Evolutionary conservation across 1,284 basidiomycete species (phyloP), one percentile per base, ranked within the genome.

Genomic region (Ustilago bromivora): DNA sequence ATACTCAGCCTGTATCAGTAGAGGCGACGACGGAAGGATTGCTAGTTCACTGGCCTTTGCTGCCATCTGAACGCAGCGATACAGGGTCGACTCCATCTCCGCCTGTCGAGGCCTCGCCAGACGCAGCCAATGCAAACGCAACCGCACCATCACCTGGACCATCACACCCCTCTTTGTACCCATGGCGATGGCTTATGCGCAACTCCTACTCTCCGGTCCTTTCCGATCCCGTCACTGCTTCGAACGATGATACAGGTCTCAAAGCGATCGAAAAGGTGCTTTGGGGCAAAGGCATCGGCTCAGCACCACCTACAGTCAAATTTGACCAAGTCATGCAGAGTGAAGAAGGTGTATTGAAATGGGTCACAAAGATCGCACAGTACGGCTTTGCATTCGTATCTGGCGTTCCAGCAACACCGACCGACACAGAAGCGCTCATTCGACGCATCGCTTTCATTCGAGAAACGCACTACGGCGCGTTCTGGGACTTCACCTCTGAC

Each of bases 401-500:
- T 9, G 93, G 91, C 12, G 93, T 97, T 3, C 94, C 95, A 2
- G 86, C 90, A 0, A 94, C 92, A 0, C 89, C 93, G 1, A 92
- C 94, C 83, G 93, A 92, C 2, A 99, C 96, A 0, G 94, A 98
- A 84, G 88, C 90, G 63, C 88, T 98, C 0, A 89, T 92, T 1
- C 87, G 90, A 55, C 90, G 92, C 19, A 95, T 98, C 78, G 92
- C 91, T 0, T 94, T 93, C 83, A 96, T 98, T 66, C 91, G 96
- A 53, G 92, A 96, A 86, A 98, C 96, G 0, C 96, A 98, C 84
- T 98, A 95, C 92, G 83, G 74, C 38, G 91, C 91, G 57, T 96
- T 98, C 87, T 99, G 96, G 96, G 94, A 98, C 83, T 97, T 99
- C 83, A 98, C 95, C 0, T 92, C 95, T 0, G 92, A 97, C 84